Conservation (phyloP, 805 yeast genomes). For the Sugiyamaella marilandica region DNA sequence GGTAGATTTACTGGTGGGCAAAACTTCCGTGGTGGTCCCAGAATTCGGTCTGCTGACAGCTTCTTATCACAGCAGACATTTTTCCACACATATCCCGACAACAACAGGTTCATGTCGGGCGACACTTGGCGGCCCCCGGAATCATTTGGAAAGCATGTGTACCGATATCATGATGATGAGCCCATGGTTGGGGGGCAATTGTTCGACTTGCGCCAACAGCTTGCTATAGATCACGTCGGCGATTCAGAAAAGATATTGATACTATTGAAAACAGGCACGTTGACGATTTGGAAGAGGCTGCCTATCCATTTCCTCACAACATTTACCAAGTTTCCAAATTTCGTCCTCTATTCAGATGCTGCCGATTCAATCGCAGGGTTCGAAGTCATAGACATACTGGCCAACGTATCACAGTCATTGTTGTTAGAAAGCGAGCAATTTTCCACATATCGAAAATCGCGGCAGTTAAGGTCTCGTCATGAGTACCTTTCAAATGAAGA, state of each 20-base stretch:
- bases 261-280: constrained; percentile 34
- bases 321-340: constrained; percentile 27
- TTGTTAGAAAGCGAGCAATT: constrained; percentile 8
- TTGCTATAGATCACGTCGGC: constrained; percentile 2
- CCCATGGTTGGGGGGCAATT: neutral
- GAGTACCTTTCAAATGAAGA: neutral
- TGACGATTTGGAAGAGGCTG: constrained; percentile 31
- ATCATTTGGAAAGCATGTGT: constrained; percentile 8
- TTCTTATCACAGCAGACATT: constrained; percentile 15
- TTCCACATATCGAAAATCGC: constrained; percentile 5
- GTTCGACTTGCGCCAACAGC: constrained; percentile 2
- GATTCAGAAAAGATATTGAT: constrained; percentile 22
- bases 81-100: constrained; percentile 27
- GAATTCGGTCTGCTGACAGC: neutral
- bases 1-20: neutral
- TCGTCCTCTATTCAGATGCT: constrained; percentile 32
- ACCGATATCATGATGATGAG: constrained; percentile 1
- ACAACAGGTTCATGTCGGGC: constrained; percentile 26
- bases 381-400: constrained; percentile 87
- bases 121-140: constrained; percentile 31
- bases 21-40: neutral
- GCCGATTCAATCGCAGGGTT: constrained; percentile 54
- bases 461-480: constrained; percentile 6
- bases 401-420: constrained; percentile 34
- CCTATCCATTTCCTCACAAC: constrained; percentile 34